Conservation (phyloP, 305 asterid genomes). For the Rubia occidens region DNA sequence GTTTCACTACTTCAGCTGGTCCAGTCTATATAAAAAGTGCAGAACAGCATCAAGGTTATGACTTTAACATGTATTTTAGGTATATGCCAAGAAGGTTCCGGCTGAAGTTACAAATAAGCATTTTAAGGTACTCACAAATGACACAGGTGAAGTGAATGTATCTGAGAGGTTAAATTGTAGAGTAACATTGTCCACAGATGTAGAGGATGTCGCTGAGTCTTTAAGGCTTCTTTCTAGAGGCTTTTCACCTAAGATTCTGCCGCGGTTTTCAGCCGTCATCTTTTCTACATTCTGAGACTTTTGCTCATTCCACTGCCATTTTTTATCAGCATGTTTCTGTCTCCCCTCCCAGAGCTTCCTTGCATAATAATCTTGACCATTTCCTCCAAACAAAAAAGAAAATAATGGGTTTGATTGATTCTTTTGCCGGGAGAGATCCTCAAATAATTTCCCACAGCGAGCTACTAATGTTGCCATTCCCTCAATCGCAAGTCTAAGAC, state of each 20-base stretch:
- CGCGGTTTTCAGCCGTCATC: constrained; percentile 84
- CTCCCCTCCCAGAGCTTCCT: constrained; percentile 92
- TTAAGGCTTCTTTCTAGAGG: constrained; percentile 56
- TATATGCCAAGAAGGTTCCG: neutral
- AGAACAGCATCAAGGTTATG: constrained; percentile 15
- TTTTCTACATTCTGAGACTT: constrained; percentile 38
- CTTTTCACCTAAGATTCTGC: constrained; percentile 79
- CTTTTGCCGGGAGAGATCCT: constrained; percentile 86
- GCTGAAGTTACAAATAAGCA: neutral
- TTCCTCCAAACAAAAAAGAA: constrained; percentile 68
- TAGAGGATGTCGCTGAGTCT: constrained; percentile 40
- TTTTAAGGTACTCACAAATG: constrained; percentile 53
- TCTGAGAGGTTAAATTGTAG: constrained; percentile 68
- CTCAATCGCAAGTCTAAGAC: constrained; percentile 74
- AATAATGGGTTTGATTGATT: constrained; percentile 74
- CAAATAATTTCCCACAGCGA: constrained; percentile 85
- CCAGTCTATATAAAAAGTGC: constrained; percentile 38
- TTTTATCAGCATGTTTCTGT: constrained; percentile 54
- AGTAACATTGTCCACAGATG: constrained; percentile 48
- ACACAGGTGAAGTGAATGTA: constrained; percentile 66
- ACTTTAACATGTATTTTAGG: neutral
- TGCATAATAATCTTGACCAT: constrained; percentile 64
- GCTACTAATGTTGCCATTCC: constrained; percentile 91
- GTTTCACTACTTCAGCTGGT: constrained; percentile 43
- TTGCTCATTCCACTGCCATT: constrained; percentile 37